A percentile compares a stretch with the other conserved stretches of the same genome.
phyloP scores from a whole-genome alignment of 78 protist genomes.

The Tieghemostelium lacteum region DNA sequence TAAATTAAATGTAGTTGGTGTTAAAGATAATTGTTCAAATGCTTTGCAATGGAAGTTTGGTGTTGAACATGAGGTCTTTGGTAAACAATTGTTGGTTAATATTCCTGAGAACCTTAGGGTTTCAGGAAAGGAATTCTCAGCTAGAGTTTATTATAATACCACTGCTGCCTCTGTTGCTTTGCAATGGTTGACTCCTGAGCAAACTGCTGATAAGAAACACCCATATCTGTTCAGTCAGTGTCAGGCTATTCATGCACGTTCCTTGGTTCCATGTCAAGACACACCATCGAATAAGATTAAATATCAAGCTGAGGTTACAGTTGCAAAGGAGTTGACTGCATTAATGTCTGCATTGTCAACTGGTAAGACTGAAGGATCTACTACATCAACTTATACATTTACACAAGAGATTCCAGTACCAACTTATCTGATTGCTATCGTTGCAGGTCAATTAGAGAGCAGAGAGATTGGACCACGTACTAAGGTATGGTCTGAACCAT shows the following conservation, averaged over 20 bases:
- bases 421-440: constrained; percentile 89
- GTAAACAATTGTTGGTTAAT: constrained; percentile 39
- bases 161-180: constrained; percentile 70
- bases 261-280: constrained; percentile 90
- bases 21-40: constrained; percentile 8
- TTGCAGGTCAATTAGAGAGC: constrained; percentile 77
- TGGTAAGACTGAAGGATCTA: constrained; percentile 47
- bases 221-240: constrained; percentile 87
- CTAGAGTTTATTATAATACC: constrained; percentile 70
- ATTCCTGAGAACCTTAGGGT: constrained; percentile 40
- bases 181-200: constrained; percentile 79
- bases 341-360: constrained; percentile 85
- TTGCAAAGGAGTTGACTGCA: constrained; percentile 78
- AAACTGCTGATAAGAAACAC: constrained; percentile 87
- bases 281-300: constrained; percentile 84
- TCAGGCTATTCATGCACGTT: constrained; percentile 92
- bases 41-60: constrained; percentile 10
- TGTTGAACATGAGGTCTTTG: constrained; percentile 56
- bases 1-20: constrained; percentile 25
- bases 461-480: constrained; percentile 87
- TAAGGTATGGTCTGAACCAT: constrained; percentile 86
- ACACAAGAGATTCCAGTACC: constrained; percentile 84
- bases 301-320: constrained; percentile 85
- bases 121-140: constrained; percentile 54
- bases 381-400: constrained; percentile 34